Base-by-base conservation (phyloP, 2,329 filamentous ascomycete genomes). In the Truncatella angustata region DNA sequence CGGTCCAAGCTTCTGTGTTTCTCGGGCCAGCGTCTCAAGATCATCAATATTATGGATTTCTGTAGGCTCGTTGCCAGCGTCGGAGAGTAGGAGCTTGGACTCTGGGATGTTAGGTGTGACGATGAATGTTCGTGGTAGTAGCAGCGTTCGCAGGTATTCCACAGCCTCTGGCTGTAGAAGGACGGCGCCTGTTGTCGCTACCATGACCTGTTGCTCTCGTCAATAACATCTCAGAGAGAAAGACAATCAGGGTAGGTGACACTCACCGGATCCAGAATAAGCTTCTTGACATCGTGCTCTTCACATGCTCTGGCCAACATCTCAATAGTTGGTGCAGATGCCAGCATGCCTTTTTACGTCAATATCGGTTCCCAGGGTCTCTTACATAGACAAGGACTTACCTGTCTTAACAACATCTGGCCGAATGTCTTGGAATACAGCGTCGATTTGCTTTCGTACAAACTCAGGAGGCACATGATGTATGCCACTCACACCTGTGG, bases 341-440 rank as follows among this genome's bases (percentile, higher is more conserved):
- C 88, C 54, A 95, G 78, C 90, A 96, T 96, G 35, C 90, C 90
- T 93, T 58, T 24, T 48, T 44, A 14, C 26, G 34, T 26, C 39
- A 40, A 23, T 23, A n/a, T 42, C 26, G 42, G 18, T 39, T 40
- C 18, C 26, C 54, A 30, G 18, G 37, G 68, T 21, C 21, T 26
- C 11, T 44, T 26, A 28, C 12, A 10, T 5, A 40, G n/a, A 11
- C 3, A 6, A 9, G 24, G 18, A 40, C 75, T 61, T 69, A 95
- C 91, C 93, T 44, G 90, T 92, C 73, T 97, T 97, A 59, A 97
- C 84, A 43, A 96, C 91, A 75, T 96, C 91, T 3, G 90, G 86
- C 3, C 87, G 88, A 55, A 97, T 82, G 72, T 97, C 94, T 40
- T 85, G 85, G 45, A 96, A 77, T 30, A 88, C 90, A 21, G 89